Conservation (phyloP, 2,329 filamentous ascomycete species). For the Curvularia lunata region DNA sequence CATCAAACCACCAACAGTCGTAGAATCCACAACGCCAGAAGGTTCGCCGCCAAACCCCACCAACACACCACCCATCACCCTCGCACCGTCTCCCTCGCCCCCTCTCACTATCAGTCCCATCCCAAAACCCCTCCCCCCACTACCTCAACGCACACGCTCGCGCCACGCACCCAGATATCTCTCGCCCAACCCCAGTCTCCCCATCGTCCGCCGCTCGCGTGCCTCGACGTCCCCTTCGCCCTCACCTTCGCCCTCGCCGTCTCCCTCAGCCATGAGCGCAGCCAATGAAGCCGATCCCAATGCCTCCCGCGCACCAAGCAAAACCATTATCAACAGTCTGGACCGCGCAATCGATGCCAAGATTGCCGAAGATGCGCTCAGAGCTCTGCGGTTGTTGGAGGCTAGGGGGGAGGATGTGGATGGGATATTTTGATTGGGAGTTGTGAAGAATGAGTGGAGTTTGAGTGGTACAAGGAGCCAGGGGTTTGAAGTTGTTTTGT, state of each 20-base stretch:
- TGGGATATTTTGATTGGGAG: neutral
- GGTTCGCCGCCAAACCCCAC: neutral
- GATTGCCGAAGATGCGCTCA: constrained; percentile 28
- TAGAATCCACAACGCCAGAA: neutral
- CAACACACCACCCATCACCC: neutral
- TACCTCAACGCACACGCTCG: neutral
- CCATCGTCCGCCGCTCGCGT: neutral
- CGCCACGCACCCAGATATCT: neutral
- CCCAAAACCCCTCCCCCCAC: neutral
- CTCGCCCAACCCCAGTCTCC: neutral
- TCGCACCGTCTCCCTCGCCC: neutral
- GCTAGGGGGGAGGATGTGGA: neutral
- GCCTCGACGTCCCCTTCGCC: neutral
- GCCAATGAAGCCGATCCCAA: constrained; percentile 17
- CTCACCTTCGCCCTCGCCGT: neutral
- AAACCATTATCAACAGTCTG: constrained; percentile 25
- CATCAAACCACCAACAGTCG: neutral
- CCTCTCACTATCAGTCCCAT: neutral
- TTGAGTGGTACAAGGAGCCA: no score
- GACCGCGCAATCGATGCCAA: constrained; percentile 38
- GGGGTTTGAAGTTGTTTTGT: no score
- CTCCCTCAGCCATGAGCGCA: neutral
- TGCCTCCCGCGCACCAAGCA: constrained; percentile 31
- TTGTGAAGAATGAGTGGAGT: no score
- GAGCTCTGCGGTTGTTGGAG: neutral